Base-by-base conservation (phyloP, 371 early-diverging fungal genomes). In the Mortierella sp. region DNA sequence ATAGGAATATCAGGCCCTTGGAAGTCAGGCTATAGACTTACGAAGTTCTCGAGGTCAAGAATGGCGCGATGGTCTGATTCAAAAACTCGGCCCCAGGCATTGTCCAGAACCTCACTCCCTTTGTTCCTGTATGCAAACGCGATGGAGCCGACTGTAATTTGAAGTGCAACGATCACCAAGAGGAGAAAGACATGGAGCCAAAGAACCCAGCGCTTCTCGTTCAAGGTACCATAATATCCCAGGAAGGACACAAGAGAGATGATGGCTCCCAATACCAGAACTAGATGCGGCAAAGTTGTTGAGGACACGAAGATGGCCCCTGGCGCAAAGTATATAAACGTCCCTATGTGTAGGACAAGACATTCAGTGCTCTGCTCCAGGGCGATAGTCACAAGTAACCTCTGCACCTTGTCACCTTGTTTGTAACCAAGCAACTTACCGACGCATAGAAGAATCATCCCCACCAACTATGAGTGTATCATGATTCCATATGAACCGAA, bases 161-260 rank as follows among this genome's bases (percentile, higher is more conserved):
- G 77, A 39, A 76, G 69, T 0, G 77, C 77, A 41, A 76, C 65
- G 19, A 66, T 69, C 27, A 76, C 54, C 45, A 76, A 44, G 21
- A 76, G 54, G 28, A 63, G 57, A 34, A 76, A 34, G n/a, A 50
- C 69, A 21, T 69, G 68, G 24, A 65, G 48, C 77, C 77, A 76
- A 2, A 76, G 66, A 19, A 76, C 53, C 77, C 77, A 76, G 22
- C 77, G 77, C 55, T 69, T 76, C 48, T 76, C 77, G 40, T 64
- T 69, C 69, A 76, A 65, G 41, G 54, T 62, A 4, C 77, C 77
- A 62, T 76, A 76, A 50, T 76, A 76, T 24, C 77, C 77, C 45
- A 76, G 28, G 64, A 76, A 76, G 5, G 77, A 76, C 29, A 76
- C 69, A 29, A 76, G 51, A 5, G 77, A 68, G 48, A 76, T 76